Conservation (phyloP, 176 grass and related monocot species). For the Tillandsia leiboldiana region DNA sequence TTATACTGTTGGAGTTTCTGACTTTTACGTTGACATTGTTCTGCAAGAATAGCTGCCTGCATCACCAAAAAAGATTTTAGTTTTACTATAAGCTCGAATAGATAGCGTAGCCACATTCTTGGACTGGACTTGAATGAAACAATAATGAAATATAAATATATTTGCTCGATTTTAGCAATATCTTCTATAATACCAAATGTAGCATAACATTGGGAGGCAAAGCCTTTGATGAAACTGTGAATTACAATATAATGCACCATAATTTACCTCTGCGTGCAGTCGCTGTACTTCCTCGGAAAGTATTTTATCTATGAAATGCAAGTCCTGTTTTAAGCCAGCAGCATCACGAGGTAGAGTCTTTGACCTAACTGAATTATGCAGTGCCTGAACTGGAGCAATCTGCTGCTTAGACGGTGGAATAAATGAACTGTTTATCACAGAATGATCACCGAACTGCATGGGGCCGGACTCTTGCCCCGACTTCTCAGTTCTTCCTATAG, state of each 20-base stretch:
- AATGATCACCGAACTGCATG: constrained; percentile 33
- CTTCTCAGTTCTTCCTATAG: constrained; percentile 31
- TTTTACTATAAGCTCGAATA: neutral
- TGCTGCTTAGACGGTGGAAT: constrained; percentile 19
- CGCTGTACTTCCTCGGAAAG: constrained; percentile 53
- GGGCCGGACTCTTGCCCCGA: constrained; percentile 83
- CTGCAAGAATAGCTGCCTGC: constrained; percentile 53
- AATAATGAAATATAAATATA: too few species aligned
- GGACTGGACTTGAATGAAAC: too few species aligned
- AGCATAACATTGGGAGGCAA: too few species aligned
- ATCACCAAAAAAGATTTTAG: constrained; percentile 13
- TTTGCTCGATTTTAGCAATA: too few species aligned
- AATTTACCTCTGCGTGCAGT: constrained; percentile 61
- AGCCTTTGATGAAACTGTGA: too few species aligned
- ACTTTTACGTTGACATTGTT: constrained; percentile 72
- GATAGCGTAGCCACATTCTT: too few species aligned
- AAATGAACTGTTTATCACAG: constrained; percentile 26
- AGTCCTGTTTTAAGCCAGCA: constrained; percentile 34
- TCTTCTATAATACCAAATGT: too few species aligned
- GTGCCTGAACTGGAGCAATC: constrained; percentile 17
- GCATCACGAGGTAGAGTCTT: constrained; percentile 19
- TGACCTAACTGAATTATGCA: constrained; percentile 1
- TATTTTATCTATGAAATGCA: constrained; percentile 40
- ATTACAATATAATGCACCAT: neutral
- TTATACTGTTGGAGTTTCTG: constrained; percentile 66